phyloP scores from a whole-genome alignment of 345 rosid genomes.

The Eucalyptus erythrocorys region DNA sequence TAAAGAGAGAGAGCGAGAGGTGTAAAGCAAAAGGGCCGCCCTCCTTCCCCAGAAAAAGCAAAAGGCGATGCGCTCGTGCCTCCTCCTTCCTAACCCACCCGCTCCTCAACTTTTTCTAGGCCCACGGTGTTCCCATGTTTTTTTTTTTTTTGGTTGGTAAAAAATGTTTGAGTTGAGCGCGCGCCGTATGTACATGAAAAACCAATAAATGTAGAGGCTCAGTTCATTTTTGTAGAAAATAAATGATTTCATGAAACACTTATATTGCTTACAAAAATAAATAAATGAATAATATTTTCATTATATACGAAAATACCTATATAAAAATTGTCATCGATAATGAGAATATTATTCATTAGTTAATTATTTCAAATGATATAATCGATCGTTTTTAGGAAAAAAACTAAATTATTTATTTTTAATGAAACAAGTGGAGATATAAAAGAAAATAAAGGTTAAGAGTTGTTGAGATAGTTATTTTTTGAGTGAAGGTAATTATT shows the following conservation, averaged over 20 bases:
- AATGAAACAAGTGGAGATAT: rapidly evolving
- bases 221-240: no score
- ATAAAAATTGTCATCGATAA: no score
- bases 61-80: not conserved
- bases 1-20: not conserved
- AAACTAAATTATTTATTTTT: no score
- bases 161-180: not conserved
- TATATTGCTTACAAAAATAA: rapidly evolving
- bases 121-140: not conserved
- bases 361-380: not conserved
- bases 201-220: not conserved
- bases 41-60: not conserved
- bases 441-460: not conserved
- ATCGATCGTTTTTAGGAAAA: rapidly evolving
- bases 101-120: not conserved
- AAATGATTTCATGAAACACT: not conserved
- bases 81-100: not conserved
- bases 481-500: not conserved
- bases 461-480: rapidly evolving
- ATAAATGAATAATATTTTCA: not conserved
- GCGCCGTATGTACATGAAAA: not conserved
- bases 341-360: not conserved
- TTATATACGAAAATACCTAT: no score
- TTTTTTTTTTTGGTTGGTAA: no score
- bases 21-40: not conserved